A percentile compares a stretch with the other conserved stretches of the same genome.
phyloP scores from a whole-genome alignment of 2,329 filamentous ascomycete species.

The Hypoxylon sp. region DNA sequence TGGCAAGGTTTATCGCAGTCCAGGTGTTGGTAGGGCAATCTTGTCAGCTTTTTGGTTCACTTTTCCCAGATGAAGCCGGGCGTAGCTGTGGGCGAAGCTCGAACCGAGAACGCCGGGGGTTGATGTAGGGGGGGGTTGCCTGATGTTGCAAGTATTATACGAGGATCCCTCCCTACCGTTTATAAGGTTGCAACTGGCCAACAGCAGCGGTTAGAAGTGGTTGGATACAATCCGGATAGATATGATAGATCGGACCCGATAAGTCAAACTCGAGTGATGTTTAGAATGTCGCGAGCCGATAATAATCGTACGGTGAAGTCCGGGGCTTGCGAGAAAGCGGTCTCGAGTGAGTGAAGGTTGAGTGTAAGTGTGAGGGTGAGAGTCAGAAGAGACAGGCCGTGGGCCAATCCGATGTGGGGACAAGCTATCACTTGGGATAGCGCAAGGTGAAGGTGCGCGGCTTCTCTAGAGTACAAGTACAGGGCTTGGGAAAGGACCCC shows the following conservation, averaged over 20 bases:
- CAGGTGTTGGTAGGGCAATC: constrained; percentile 24
- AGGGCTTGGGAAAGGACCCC: too few species aligned
- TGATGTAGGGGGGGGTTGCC: constrained; percentile 12
- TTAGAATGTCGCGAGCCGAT: not conserved
- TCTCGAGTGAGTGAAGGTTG: constrained; percentile 24
- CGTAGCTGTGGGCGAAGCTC: constrained; percentile 35
- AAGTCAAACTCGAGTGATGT: constrained; percentile 9
- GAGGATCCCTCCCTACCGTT: constrained; percentile 20
- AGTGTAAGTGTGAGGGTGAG: too few species aligned
- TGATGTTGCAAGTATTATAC: constrained; percentile 28
- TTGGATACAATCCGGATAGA: constrained; percentile 5
- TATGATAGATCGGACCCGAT: constrained; percentile 20
- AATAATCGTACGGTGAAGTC: constrained; percentile 28
- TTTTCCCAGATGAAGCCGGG: constrained; percentile 32
- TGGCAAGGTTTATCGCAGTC: constrained; percentile 18
- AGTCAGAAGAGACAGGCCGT: too few species aligned
- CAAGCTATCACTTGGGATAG: too few species aligned
- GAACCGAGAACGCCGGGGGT: constrained; percentile 29
- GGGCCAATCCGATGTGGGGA: too few species aligned
- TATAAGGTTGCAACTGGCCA: constrained; percentile 10
- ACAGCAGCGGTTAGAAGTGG: constrained; percentile 3
- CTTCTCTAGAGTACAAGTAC: too few species aligned
- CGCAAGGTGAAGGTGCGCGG: too few species aligned
- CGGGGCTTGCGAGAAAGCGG: constrained; percentile 14
- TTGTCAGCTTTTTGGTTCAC: not conserved